These are phyloP conservation scores for Apiotrichum domesticum DNA, from an alignment of 1,284 basidiomycete genomes.

Conservation along the genomic window DNA sequence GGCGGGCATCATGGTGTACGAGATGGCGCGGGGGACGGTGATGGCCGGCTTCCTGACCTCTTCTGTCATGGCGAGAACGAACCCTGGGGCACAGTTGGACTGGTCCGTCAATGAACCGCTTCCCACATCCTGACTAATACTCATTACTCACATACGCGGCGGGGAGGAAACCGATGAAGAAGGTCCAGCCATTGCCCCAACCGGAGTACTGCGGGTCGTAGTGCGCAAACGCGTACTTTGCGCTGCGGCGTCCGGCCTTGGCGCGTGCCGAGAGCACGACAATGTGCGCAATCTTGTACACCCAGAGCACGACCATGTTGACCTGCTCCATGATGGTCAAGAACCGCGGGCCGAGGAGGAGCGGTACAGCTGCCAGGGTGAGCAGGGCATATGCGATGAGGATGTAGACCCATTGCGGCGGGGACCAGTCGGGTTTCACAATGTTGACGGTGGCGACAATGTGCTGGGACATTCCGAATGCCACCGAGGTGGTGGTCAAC, in stretches of 20 bases:
- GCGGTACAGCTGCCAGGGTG: constrained; percentile 6
- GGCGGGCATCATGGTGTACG: constrained; percentile 14
- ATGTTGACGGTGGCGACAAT: constrained; percentile 15
- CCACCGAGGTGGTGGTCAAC: constrained; percentile 8
- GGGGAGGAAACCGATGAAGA: constrained; percentile 18
- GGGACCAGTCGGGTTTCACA: constrained; percentile 11
- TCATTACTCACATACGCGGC: constrained; percentile 8
- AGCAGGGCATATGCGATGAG: constrained; percentile 12
- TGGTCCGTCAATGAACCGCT: not conserved
- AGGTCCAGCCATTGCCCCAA: constrained; percentile 14
- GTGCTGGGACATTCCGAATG: constrained; percentile 14
- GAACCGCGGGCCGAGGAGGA: constrained; percentile 4
- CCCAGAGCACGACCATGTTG: constrained; percentile 10
- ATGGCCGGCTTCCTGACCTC: constrained; percentile 10
- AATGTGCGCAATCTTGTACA: constrained; percentile 11
- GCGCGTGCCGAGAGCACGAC: constrained; percentile 10
- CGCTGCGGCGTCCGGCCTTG: constrained; percentile 12
- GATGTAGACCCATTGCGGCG: constrained; percentile 10
- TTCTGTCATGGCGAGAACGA: constrained; percentile 17
- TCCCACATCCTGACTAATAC: too few relatives aligned
- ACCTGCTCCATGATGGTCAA: constrained; percentile 6
- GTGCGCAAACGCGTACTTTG: constrained; percentile 16
- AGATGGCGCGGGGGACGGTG: constrained; percentile 10
- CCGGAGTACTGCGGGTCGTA: constrained; percentile 12
- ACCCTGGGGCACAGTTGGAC: constrained; percentile 9